Base-by-base conservation (phyloP, 1,139 yeast genomes). In the Williopsis jadinii region DNA sequence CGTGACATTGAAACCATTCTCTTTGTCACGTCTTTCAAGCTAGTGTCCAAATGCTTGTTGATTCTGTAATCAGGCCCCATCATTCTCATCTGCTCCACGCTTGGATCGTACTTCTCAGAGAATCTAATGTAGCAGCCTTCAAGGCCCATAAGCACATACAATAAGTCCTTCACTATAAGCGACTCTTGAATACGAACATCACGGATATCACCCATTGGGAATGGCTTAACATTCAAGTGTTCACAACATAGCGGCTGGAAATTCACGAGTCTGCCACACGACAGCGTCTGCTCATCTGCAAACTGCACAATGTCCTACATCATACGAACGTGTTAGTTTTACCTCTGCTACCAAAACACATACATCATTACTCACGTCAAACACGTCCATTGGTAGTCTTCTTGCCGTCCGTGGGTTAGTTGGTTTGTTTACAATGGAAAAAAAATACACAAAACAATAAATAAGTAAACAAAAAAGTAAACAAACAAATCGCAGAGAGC, bases 91-190 rank as follows among this genome's bases (percentile, higher is more conserved):
- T 56, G 57, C 4, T 58, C 45, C 14, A 63, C 59, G 0, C 48
- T 40, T 3, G 77, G 76, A 53, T 80, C 76, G 53, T 75, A 85
- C 28, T 70, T 67, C 39, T 77, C 84, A 35, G 81, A 71, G 55
- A 75, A 85, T 36, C 90, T 67, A 27, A 92, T 77, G 52, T 83
- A 87, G 30, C 70, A 69, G 0, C 97, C 97, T 58, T 88, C 95
- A 35, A 76, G 65, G 1, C 97, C 97, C 39, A 80, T 53, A 26
- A 92, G 61, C 2, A 84, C 80, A 51, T 72, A 75, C 15, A 87
- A 55, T 11, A 88, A 59, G 58, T 92, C 98, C 46, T 76, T 73
- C 28, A 84, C 69, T 1, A 90, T 71, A 14, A 82, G 67, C 0
- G 84, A 81, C 56, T 87, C 95, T 57, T 87, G 95, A 3, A 71